A percentile compares a stretch with the other conserved stretches of the same genome.
These are phyloP conservation scores for Galeopsis tetrahit DNA, from an alignment of 257 asterid species.

Conservation along the genomic window DNA sequence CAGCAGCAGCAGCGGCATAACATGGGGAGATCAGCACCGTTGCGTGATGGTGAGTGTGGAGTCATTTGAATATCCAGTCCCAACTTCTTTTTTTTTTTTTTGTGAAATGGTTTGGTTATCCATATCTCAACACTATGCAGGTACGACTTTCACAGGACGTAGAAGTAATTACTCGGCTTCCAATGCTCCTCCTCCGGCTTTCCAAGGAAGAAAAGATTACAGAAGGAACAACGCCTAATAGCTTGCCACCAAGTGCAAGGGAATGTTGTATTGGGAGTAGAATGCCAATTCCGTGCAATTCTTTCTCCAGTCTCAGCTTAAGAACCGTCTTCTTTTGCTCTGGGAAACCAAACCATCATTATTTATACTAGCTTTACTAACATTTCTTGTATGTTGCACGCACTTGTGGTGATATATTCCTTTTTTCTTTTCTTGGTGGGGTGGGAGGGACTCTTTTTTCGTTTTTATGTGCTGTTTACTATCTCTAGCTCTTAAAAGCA, in stretches of 20 bases:
- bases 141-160: constrained; percentile 59
- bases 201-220: constrained; percentile 69
- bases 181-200: constrained; percentile 60
- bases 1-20: constrained; percentile 67
- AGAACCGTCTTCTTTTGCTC: constrained; percentile 26
- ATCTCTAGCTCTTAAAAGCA: constrained; percentile 15
- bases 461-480: background rate
- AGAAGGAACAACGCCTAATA: constrained; percentile 62
- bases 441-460: background rate
- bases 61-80: constrained; percentile 47
- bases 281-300: constrained; percentile 26
- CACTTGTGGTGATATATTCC: constrained; percentile 19
- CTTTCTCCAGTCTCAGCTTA: constrained; percentile 26
- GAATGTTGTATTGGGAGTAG: constrained; percentile 34
- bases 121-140: constrained; percentile 5
- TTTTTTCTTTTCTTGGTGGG: background rate
- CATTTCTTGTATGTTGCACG: constrained; percentile 37
- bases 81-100: constrained; percentile 39
- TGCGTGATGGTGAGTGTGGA: constrained; percentile 60
- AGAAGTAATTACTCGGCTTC: constrained; percentile 64
- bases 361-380: constrained; percentile 25
- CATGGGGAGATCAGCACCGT: constrained; percentile 67
- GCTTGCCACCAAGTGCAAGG: constrained; percentile 34
- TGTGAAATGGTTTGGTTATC: background rate
- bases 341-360: constrained; percentile 24